Evolutionary conservation across 2,329 filamentous ascomycete species (phyloP), one percentile per base, ranked within the genome.

Genomic region (Albophoma yamanashiensis): DNA sequence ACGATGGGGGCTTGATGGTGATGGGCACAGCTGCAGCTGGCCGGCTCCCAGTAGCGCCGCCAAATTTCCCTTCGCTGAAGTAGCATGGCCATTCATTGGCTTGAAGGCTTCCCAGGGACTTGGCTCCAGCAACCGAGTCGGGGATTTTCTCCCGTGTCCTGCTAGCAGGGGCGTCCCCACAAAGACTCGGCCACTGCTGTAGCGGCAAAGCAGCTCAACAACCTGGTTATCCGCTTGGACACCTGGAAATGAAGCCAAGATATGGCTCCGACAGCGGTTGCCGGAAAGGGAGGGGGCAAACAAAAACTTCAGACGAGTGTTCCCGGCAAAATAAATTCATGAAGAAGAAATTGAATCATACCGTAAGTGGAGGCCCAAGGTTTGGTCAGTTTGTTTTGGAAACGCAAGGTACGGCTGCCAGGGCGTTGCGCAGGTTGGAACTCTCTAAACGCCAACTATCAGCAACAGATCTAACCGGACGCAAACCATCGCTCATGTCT

Each of bases 401-500:
- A 27, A 8, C 22, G 38, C 55, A 34, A 31, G 27, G 31, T 34
- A 34, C 9, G 27, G 31, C 50, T n/a, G 9, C 50, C 50, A 43
- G 6, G 15, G 9, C 25, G 39, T 22, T 22, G 14, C 36, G 27
- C 20, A 34, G 25, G 17, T 36, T 40, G 42, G 20, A 3, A 56
- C 27, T 55, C 42, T 25, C 39, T 57, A 40, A 25, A 14, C 38
- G 53, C 40, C 17, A 52, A 47, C 58, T 62, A 55, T 63, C 57
- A 63, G 59, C 56, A 25, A 59, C 45, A 31, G 25, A 56, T 40
- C 47, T 55, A 43, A 36, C 20, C 27, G 52, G 59, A 58, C 50
- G 60, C 62, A 59, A 59, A 52, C 59, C 58, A 63, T 60, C 27
- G 57, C 31, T 25, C 14, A 6, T 60, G 62, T 63, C 56, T 63